These are phyloP conservation scores for Quercus parvula DNA, from an alignment of 306 rosid species.

Conservation along the genomic window DNA sequence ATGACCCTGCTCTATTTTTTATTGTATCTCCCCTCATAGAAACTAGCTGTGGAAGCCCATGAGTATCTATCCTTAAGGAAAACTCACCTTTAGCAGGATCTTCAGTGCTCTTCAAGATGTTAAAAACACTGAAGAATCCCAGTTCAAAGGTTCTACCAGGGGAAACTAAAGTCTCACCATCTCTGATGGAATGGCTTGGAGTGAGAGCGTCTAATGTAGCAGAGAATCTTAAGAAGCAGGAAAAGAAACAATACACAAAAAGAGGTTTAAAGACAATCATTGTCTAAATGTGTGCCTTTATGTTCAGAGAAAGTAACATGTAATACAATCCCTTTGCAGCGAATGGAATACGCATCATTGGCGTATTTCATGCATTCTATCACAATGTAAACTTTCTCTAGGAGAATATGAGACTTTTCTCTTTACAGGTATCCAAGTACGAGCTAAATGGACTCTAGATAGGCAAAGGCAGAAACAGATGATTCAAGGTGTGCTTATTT, in stretches of 20 bases:
- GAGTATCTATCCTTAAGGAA: not conserved
- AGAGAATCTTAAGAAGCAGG: not conserved
- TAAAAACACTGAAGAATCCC: constrained; percentile 45
- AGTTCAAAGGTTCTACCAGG: constrained; percentile 35
- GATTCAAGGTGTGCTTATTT: too few species aligned
- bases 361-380: too few species aligned
- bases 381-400: too few species aligned
- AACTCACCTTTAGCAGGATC: constrained; percentile 43
- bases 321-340: too few species aligned
- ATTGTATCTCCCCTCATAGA: not conserved
- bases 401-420: too few species aligned
- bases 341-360: too few species aligned
- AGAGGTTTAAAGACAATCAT: not conserved
- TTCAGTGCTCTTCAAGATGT: constrained; percentile 35
- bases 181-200: constrained; percentile 26
- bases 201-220: constrained; percentile 30
- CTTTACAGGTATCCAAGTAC: too few species aligned
- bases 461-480: too few species aligned
- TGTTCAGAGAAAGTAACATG: too few species aligned
- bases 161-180: constrained; percentile 39
- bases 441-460: too few species aligned
- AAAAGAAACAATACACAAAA: not conserved
- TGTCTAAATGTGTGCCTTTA: too few species aligned
- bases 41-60: not conserved
- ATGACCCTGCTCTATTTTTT: constrained; percentile 2